Percentiles rank a stretch among this genome's conserved stretches.
These are phyloP conservation scores for Alternaria incomplexa DNA, from an alignment of 2,329 filamentous ascomycete species.

Conservation along the genomic window DNA sequence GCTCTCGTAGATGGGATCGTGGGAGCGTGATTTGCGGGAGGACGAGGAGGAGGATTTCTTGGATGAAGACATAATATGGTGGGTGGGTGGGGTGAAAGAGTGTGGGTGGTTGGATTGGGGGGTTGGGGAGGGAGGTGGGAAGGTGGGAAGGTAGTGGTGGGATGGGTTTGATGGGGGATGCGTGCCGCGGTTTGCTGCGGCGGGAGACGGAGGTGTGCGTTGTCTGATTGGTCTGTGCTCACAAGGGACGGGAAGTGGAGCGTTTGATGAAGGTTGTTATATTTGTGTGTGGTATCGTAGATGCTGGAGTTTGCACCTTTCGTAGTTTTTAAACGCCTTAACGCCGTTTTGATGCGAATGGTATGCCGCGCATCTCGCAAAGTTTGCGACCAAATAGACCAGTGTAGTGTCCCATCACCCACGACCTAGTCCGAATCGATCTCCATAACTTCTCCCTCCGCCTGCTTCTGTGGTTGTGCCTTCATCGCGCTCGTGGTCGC, in stretches of 20 bases:
- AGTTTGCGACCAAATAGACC: not conserved
- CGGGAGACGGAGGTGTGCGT: constrained; percentile 26
- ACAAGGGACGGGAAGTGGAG: not conserved
- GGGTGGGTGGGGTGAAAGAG: constrained; percentile 6
- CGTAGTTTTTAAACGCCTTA: constrained; percentile 5
- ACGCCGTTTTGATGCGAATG: constrained; percentile 10
- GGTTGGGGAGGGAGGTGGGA: not conserved
- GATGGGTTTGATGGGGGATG: not conserved
- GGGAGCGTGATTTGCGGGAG: constrained; percentile 8
- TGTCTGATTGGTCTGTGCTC: constrained; percentile 19
- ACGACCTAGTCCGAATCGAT: constrained; percentile 5
- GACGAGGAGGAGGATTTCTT: constrained; percentile 16
- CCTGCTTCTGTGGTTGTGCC: constrained; percentile 1
- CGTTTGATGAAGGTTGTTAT: not conserved
- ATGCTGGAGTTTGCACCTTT: constrained; percentile 8
- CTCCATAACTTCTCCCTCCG: constrained; percentile 14
- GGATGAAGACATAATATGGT: constrained; percentile 12
- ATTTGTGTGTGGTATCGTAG: constrained; percentile 14
- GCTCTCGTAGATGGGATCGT: not conserved
- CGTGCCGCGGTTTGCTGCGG: constrained; percentile 23
- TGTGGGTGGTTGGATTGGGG: not conserved
- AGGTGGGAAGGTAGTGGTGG: not conserved
- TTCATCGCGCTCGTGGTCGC: constrained; percentile 7
- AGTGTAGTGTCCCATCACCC: not conserved
- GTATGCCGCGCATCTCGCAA: not conserved